Evolutionary conservation across 2,329 filamentous ascomycete genomes (phyloP), one percentile per base, ranked within the genome.

Genomic region (Fusarium sp.): DNA sequence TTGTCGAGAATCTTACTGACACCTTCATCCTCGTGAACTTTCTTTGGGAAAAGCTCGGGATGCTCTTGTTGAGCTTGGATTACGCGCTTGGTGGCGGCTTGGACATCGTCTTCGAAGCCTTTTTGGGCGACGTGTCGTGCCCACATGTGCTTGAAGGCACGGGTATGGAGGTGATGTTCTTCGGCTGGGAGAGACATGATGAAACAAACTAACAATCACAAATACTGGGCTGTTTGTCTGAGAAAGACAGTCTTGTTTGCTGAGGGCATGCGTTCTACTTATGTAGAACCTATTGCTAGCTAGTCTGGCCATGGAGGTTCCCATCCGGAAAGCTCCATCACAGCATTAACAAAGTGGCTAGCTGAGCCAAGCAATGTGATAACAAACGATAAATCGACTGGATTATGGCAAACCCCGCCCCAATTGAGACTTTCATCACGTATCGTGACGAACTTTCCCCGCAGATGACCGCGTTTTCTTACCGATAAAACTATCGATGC

Each of bases 81-180:
- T 0, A 70, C 10, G 7, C 48, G 67, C 28, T 59, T 38, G 5
- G 30, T 14, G 3, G 68, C 47, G 14, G 39, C 69, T n/a, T 57
- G 15, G 17, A 72, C 39, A 17, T 73, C 70, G 6, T 73, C 53
- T 9, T 66, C 22, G 15, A 72, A 35, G 8, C 51, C 60, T n/a
- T 51, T 54, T 8, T 63, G 54, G 4, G 65, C 58, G 28, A 72
- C 70, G 44, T 71, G 55, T 1, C 68, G 68, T 38, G 68, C 68
- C 69, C 69, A 72, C 54, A 68, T 59, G 45, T 72, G 32, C 63
- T 72, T 72, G 48, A 44, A 72, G 24, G 69, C 51, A 20, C 38
- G n/a, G n/a, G 59, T 60, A 22, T 45, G 36, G 12, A 47, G 17
- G 42, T 50, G 36, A 4, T 58, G 22, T 13, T 69, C 65, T 6